Evolutionary conservation across 768 basidiomycete species (phyloP).

Genomic region (Dentipellis sp.): DNA sequence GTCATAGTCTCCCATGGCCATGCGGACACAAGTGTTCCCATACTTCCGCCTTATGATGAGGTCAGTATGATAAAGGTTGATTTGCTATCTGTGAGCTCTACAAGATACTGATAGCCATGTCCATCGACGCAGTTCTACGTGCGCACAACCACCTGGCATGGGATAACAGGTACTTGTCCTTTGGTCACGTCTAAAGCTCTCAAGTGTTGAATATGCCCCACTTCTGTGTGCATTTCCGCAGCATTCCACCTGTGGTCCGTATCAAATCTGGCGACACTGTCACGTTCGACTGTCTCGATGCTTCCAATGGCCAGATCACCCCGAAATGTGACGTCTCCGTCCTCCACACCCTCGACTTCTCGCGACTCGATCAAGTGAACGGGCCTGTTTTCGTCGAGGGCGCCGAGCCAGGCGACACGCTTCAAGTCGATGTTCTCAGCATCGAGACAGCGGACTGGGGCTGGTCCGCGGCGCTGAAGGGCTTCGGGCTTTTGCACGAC

Average conservation of each 20-base stretch:
- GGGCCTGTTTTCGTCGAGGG: slow-evolving; percentile 47
- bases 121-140: slow-evolving; percentile 47
- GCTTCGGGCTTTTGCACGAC: slow-evolving; percentile 49
- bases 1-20: too few species aligned
- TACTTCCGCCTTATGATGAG: too few species aligned
- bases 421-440: slow-evolving; percentile 49
- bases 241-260: slow-evolving; percentile 41
- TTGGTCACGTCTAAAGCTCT: neutral
- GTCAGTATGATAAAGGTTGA: too few species aligned
- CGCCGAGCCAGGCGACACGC: slow-evolving; percentile 46
- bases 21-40: too few species aligned
- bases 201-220: neutral
- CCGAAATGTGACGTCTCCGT: slow-evolving; percentile 27
- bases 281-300: slow-evolving; percentile 54
- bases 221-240: slow-evolving; percentile 12
- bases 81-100: too few species aligned
- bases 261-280: slow-evolving; percentile 46
- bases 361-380: slow-evolving; percentile 47
- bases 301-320: slow-evolving; percentile 51
- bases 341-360: slow-evolving; percentile 33
- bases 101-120: slow-evolving; percentile 19
- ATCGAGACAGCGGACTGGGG: slow-evolving; percentile 49
- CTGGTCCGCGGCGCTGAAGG: slow-evolving; percentile 51
- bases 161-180: slow-evolving; percentile 42
- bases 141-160: slow-evolving; percentile 46